Conservation (phyloP, 2,329 filamentous ascomycete genomes). For the Colletotrichum kahawae region DNA sequence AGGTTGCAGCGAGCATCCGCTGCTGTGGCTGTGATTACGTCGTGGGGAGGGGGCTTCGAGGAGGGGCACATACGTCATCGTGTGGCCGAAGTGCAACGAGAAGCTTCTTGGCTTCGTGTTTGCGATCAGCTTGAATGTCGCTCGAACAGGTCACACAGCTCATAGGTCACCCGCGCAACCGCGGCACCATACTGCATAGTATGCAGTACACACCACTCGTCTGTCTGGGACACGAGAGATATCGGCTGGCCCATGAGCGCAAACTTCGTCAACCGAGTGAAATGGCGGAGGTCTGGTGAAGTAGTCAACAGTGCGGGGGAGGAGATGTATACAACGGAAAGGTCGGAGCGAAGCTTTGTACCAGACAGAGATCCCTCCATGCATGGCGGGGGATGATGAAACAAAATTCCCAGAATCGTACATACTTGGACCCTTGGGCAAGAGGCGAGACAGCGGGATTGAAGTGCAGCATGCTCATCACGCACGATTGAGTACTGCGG, state of each 20-base stretch:
- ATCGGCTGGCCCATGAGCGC: background rate
- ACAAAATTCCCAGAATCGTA: background rate
- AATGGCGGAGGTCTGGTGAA: background rate
- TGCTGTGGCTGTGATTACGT: background rate
- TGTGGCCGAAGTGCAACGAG: background rate
- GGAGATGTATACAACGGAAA: background rate
- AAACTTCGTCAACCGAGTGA: background rate
- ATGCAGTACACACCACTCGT: background rate
- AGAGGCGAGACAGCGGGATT: background rate
- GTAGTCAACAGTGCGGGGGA: background rate
- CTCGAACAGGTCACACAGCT: background rate
- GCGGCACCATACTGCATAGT: background rate
- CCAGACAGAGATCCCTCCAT: background rate
- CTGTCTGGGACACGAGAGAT: background rate
- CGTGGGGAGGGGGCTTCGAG: background rate
- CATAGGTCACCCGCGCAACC: background rate
- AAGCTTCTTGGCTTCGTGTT: background rate
- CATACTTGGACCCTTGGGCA: background rate
- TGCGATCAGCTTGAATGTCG: background rate
- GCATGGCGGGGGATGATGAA: background rate
- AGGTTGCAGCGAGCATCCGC: background rate
- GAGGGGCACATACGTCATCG: constrained; percentile 9
- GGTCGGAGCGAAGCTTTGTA: background rate
- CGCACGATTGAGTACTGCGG: background rate
- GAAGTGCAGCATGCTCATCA: too few relatives aligned